Conservation (phyloP, 768 basidiomycete species). For the Tephrocybe sp. region DNA sequence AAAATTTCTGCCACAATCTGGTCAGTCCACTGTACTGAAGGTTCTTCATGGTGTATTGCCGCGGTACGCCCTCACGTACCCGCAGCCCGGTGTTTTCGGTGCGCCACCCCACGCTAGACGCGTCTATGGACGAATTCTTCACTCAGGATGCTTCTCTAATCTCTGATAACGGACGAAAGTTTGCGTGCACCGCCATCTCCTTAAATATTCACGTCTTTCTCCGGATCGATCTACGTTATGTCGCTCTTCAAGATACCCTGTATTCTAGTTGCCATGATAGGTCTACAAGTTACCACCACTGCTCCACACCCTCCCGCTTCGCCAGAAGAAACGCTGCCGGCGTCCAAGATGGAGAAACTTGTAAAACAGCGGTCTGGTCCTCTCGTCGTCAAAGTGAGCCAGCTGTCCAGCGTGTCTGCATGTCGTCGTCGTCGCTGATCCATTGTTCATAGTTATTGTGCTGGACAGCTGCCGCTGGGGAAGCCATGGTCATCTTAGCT, state of each 20-base stretch:
- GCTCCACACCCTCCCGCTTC: constrained; percentile 44
- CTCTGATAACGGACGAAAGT: not conserved
- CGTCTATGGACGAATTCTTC: not conserved
- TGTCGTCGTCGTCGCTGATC: not conserved
- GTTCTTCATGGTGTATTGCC: not conserved
- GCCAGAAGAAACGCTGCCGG: constrained; percentile 30
- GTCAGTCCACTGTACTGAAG: not conserved
- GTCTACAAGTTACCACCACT: constrained; percentile 44
- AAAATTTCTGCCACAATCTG: constrained; percentile 1
- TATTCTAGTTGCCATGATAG: constrained; percentile 41
- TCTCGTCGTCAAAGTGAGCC: constrained; percentile 37
- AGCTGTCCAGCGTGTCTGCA: no score
- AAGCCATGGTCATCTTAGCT: constrained; percentile 36
- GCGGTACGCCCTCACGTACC: constrained; percentile 1
- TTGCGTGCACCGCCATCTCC: no score
- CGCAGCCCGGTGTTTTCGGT: constrained; percentile 14
- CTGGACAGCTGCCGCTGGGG: constrained; percentile 38
- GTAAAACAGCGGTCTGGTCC: constrained; percentile 35
- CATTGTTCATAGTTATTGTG: constrained; percentile 29
- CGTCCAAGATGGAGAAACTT: constrained; percentile 36
- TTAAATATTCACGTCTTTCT: not conserved
- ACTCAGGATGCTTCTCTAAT: not conserved
- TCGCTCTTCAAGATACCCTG: constrained; percentile 42
- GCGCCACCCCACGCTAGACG: constrained; percentile 13
- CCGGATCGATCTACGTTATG: constrained; percentile 57